A percentile compares a stretch with the other conserved stretches of the same genome.
These are phyloP conservation scores for Amaranthus tricolor DNA, from an alignment of 179 eudicot genomes.

Conservation along the genomic window DNA sequence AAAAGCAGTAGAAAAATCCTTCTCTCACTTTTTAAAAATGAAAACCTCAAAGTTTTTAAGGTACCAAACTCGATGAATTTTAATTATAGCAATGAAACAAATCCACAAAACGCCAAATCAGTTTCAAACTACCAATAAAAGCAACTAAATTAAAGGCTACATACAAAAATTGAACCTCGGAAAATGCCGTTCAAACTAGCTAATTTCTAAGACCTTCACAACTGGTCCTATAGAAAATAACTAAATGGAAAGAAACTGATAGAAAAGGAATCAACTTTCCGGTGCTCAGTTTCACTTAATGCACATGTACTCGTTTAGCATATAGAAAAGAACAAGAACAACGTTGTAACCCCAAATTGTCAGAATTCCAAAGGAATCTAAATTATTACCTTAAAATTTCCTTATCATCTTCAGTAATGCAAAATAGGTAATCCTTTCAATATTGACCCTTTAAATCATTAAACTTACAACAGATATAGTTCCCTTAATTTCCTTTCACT, in stretches of 20 bases:
- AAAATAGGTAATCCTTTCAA: no score
- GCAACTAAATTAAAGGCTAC: neutral
- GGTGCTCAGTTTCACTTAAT: neutral
- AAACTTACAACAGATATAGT: no score
- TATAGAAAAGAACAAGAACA: neutral
- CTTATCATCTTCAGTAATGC: no score
- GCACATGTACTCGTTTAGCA: neutral
- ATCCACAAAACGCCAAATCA: neutral
- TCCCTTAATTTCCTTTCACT: no score
- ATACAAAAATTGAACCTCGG: neutral
- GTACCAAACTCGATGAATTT: neutral
- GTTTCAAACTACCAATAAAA: neutral
- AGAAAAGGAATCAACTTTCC: neutral
- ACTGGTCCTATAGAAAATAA: neutral
- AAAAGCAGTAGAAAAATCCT: neutral
- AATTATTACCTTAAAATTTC: no score
- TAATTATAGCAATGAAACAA: neutral
- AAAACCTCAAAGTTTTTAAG: neutral
- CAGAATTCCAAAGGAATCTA: no score
- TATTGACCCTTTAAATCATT: no score
- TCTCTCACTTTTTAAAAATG: neutral
- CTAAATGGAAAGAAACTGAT: neutral
- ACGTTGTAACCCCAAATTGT: neutral
- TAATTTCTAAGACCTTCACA: neutral
- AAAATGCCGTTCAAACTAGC: neutral